Conservation (phyloP, 2,329 filamentous ascomycete species). For the Blumeria hordei region DNA sequence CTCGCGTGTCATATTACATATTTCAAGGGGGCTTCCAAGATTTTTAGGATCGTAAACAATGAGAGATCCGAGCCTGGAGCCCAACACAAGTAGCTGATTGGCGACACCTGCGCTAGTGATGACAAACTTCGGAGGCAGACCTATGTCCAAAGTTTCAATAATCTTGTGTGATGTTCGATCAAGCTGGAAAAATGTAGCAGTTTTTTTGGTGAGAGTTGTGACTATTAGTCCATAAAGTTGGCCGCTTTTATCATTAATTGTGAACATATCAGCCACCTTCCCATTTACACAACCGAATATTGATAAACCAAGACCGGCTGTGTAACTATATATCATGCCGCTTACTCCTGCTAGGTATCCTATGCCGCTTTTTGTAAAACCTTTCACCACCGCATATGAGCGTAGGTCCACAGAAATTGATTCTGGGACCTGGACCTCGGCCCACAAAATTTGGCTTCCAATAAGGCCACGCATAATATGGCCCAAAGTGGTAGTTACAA, state of each 20-base stretch:
- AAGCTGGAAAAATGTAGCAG: slow-evolving; percentile 14
- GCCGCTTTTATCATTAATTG: slow-evolving; percentile 3
- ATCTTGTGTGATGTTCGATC: neutral
- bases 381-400: slow-evolving; percentile 23
- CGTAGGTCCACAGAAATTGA: slow-evolving; percentile 17
- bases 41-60: slow-evolving; percentile 20
- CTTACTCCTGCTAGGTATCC: slow-evolving; percentile 22
- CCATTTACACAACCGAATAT: slow-evolving; percentile 7
- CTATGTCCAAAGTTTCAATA: neutral
- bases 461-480: slow-evolving; percentile 25
- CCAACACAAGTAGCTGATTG: slow-evolving; percentile 21
- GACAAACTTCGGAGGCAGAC: slow-evolving; percentile 20
- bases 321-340: slow-evolving; percentile 16
- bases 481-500: slow-evolving; percentile 36
- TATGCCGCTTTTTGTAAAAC: slow-evolving; percentile 15
- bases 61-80: slow-evolving; percentile 29
- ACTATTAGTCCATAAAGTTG: slow-evolving; percentile 7
- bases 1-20: slow-evolving; percentile 4
- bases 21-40: slow-evolving; percentile 1
- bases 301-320: slow-evolving; percentile 2
- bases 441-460: slow-evolving; percentile 7
- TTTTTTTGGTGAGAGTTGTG: slow-evolving; percentile 15
- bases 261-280: slow-evolving; percentile 15
- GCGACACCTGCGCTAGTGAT: slow-evolving; percentile 24
- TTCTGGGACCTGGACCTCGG: slow-evolving; percentile 13